These are phyloP conservation scores for Populus ilicifolia DNA, from an alignment of 345 rosid genomes.

Conservation along the genomic window DNA sequence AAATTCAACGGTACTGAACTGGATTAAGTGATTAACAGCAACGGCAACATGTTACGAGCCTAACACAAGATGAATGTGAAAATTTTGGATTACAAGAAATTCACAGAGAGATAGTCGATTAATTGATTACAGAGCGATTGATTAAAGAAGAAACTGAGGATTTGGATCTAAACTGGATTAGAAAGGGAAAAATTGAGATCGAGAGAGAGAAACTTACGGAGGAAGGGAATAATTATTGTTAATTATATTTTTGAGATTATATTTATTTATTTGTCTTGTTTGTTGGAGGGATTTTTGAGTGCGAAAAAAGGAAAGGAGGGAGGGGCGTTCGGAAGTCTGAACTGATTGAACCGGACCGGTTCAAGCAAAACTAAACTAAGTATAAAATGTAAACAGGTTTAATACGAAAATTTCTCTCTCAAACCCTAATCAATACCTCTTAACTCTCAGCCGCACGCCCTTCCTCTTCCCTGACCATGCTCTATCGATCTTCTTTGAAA, in stretches of 20 bases:
- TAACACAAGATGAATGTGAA: too few relatives aligned
- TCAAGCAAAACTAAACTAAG: too few relatives aligned
- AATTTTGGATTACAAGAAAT: neutral
- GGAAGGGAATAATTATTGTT: neutral
- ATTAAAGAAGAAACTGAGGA: neutral
- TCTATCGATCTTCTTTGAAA: too few relatives aligned
- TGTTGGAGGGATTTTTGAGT: neutral
- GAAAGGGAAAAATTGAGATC: neutral
- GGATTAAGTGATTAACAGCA: too few relatives aligned
- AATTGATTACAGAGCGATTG: neutral
- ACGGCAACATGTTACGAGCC: too few relatives aligned
- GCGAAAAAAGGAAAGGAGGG: neutral
- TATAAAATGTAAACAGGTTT: too few relatives aligned
- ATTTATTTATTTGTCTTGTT: neutral
- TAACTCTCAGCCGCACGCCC: too few relatives aligned
- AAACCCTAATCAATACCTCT: too few relatives aligned
- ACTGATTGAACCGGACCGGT: too few relatives aligned
- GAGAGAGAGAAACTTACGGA: neutral
- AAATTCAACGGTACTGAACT: too few relatives aligned
- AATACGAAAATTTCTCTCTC: too few relatives aligned
- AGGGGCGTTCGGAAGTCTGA: neutral
- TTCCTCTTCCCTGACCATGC: too few relatives aligned
- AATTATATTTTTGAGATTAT: neutral
- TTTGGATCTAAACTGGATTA: neutral
- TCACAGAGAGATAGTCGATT: neutral